Evolutionary conservation across 805 yeast genomes (phyloP), one percentile per base, ranked within the genome.

Genomic region (Barnettozyma vustinii): DNA sequence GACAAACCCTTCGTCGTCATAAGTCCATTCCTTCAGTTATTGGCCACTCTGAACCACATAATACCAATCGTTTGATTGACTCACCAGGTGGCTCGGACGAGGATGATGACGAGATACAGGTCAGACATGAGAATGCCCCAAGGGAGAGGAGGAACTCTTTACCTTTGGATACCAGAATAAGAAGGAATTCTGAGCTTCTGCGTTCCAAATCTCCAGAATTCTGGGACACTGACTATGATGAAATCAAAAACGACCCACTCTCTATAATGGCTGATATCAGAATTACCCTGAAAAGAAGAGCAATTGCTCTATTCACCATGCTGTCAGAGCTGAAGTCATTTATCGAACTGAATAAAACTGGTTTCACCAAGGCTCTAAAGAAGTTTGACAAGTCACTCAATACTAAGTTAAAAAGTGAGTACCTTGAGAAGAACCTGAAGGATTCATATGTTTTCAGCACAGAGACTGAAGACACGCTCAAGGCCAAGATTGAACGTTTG

Each of bases 321-420:
- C 70, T 90, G 19, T 84, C 91, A 8, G 98, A 92, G 66, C 74
- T 92, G 55, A 81, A 85, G 58, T 87, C 96, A 10, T 92, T 71
- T 63, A 75, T 87, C 45, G 96, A 90, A 60, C 73, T 94, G 55
- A 92, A 92, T 72, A 77, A 75, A 55, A 87, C 96, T 21, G 98
- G 97, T 2, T 87, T 92, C 65, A 77, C 87, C 45, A 92, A 92
- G 67, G 91, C 92, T 39, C 75, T 90, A 56, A 92, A 92, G 65
- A 92, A 92, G 67, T 94, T 88, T 64, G 97, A 94, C 68, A 92
- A 92, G 64, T 81, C 87, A 10, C 70, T 88, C 55, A 76, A 78
- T 50, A 79, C 86, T 36, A 64, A 76, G 25, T 69, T 86, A 37
- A 83, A 82, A 57, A 69, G 69, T n/a, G 72, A 70, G 25, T 89